These are phyloP conservation scores for Penicillium occitanis DNA, from an alignment of 2,329 filamentous ascomycete genomes.

Conservation along the genomic window DNA sequence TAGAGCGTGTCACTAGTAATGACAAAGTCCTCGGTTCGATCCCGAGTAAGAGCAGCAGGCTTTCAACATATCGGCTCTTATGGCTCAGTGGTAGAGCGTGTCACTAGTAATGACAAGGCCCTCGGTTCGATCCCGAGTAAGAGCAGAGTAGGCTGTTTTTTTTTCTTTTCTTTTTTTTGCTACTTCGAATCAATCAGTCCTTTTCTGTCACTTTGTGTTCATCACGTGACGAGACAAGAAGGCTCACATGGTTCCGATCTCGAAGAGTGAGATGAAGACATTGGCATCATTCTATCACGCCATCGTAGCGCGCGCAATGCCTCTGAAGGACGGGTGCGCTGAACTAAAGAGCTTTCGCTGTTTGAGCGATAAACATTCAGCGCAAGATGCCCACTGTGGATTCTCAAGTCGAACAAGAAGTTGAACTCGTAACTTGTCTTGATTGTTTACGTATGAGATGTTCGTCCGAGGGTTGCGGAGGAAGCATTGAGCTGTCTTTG, in stretches of 20 bases:
- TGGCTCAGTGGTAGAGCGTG: constrained; percentile 10
- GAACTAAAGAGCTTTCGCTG: constrained; percentile 18
- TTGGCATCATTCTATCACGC: not conserved
- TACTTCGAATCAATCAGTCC: no score
- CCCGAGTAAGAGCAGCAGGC: not conserved
- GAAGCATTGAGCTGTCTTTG: constrained; percentile 20
- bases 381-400: constrained; percentile 22
- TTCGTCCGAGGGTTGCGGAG: constrained; percentile 17
- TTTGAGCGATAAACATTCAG: constrained; percentile 23
- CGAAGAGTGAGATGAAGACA: not conserved
- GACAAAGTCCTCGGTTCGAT: not conserved
- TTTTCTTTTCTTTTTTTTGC: not conserved
- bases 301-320: not conserved
- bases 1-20: constrained; percentile 9
- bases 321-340: not conserved
- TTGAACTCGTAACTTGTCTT: constrained; percentile 17
- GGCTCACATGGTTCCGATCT: not conserved
- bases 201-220: not conserved
- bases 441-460: constrained; percentile 22
- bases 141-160: not conserved
- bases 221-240: not conserved
- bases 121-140: constrained; percentile 8
- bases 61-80: not conserved
- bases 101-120: constrained; percentile 9
- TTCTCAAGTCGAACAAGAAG: constrained; percentile 22